These are phyloP conservation scores for Talaromyces piceae DNA, from an alignment of 2,329 filamentous ascomycete genomes.

Conservation along the genomic window DNA sequence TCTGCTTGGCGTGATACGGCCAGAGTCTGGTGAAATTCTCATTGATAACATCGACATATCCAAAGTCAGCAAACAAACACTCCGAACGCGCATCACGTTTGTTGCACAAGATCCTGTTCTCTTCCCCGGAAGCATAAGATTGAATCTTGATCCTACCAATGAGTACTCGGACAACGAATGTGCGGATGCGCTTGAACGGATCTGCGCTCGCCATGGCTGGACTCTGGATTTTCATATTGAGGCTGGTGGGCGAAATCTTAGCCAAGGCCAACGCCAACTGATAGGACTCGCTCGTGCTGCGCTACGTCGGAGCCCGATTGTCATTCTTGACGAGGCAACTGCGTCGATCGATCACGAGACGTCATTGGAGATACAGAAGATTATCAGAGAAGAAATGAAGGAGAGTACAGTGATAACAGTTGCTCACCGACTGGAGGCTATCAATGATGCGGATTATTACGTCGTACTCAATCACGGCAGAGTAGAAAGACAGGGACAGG, in stretches of 20 bases:
- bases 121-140: constrained; percentile 54
- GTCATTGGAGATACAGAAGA: constrained; percentile 38
- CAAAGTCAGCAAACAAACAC: constrained; percentile 50
- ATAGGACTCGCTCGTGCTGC: constrained; percentile 58
- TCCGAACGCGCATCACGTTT: constrained; percentile 58
- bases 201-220: constrained; percentile 51
- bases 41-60: constrained; percentile 57
- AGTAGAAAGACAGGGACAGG: constrained; percentile 21
- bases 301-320: constrained; percentile 51
- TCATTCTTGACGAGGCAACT: constrained; percentile 61
- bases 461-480: constrained; percentile 48
- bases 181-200: constrained; percentile 34
- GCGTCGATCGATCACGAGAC: constrained; percentile 59
- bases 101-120: constrained; percentile 61
- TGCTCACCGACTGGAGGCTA: constrained; percentile 57
- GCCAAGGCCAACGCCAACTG: constrained; percentile 55
- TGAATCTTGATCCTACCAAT: constrained; percentile 55
- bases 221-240: constrained; percentile 50
- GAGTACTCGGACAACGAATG: constrained; percentile 52
- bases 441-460: constrained; percentile 51
- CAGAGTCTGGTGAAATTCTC: constrained; percentile 49
- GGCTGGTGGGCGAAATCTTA: constrained; percentile 54
- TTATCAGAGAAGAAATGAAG: constrained; percentile 28
- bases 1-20: constrained; percentile 50
- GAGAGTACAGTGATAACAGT: constrained; percentile 55